These are phyloP conservation scores for Striga hermonthica DNA, from an alignment of 305 asterid species.

Conservation along the genomic window DNA sequence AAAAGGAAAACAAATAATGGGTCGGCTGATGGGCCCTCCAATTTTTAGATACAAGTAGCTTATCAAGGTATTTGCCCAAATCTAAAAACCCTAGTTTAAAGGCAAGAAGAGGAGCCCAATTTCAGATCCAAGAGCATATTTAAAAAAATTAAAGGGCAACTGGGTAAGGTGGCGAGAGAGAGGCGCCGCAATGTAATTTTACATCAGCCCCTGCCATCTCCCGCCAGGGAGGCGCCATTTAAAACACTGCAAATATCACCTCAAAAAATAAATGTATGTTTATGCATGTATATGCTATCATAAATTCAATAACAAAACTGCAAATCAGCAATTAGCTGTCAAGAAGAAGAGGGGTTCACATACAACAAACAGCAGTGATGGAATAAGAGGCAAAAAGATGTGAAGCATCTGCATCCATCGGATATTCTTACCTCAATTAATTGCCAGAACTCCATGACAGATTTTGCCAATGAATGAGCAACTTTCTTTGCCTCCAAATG, in stretches of 20 bases:
- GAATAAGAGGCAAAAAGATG: slow-evolving; percentile 17
- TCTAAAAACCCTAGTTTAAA: too few relatives aligned
- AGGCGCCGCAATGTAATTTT: too few relatives aligned
- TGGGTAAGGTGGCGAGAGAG: too few relatives aligned
- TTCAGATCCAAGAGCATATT: too few relatives aligned
- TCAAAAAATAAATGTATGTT: neutral
- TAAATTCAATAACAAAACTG: neutral
- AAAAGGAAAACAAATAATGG: too few relatives aligned
- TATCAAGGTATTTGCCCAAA: too few relatives aligned
- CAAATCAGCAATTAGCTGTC: slow-evolving; percentile 18
- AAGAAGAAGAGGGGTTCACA: slow-evolving; percentile 21
- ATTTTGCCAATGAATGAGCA: slow-evolving; percentile 66
- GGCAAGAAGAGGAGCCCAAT: too few relatives aligned
- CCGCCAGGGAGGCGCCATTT: too few relatives aligned
- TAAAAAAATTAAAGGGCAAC: too few relatives aligned
- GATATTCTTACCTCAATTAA: slow-evolving; percentile 57
- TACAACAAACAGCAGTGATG: slow-evolving; percentile 21
- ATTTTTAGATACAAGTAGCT: too few relatives aligned
- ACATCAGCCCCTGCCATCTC: too few relatives aligned
- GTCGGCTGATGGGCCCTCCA: too few relatives aligned
- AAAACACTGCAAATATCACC: slow-evolving; percentile 5
- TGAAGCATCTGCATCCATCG: slow-evolving; percentile 23
- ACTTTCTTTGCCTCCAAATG: slow-evolving; percentile 51
- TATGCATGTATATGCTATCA: neutral
- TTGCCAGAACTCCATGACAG: slow-evolving; percentile 84